Base-by-base conservation (phyloP, 257 asterid species). In the Gynochthodes officinalis region DNA sequence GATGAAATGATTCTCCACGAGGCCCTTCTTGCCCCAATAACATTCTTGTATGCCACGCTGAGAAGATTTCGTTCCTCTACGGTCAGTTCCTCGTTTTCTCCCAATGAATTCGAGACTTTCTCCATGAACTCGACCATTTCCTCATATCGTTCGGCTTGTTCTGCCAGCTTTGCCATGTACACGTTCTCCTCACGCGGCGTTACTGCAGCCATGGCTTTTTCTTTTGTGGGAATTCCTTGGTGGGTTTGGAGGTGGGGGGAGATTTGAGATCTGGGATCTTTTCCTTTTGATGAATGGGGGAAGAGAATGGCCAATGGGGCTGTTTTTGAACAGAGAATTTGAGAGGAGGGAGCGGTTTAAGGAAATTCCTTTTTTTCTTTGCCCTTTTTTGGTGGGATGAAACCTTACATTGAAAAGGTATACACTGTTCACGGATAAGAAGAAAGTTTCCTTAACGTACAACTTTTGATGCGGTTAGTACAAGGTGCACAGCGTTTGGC, bases 111-210 rank as follows among this genome's bases (percentile, higher is more conserved):
- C 14, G 91, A 84, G 6, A 89, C 89, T 40, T 83, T 87, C 76
- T 89, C 91, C 93, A 89, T 89, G 85, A 84, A 87, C 49, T 84
- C 89, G 12, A 89, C 96, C 93, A 89, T 89, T 70, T 89, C 93
- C 49, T 89, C 96, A 74, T 89, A 89, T 50, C 91, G 79, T 67
- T 89, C 91, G 42, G 96, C 90, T 79, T 89, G 96, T 71, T 89
- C 92, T 27, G 96, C 88, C n/a, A 89, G 84, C 72, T 89, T 89
- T 21, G 92, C 92, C 96, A 89, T 84, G 87, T 89, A 89, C 18
- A 89, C 91, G 82, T 71, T 84, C 83, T 89, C 96, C 70, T 89
- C 91, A 42, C 96, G 89, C 75, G 83, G 82, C 78, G 86, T 40
- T 67, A 75, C 54, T 49, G 77, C 69, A 35, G 85, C 84, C 86